Evolutionary conservation across 768 basidiomycete species (phyloP), one percentile per base, ranked within the genome.

Genomic region (Agrocybe pediades): DNA sequence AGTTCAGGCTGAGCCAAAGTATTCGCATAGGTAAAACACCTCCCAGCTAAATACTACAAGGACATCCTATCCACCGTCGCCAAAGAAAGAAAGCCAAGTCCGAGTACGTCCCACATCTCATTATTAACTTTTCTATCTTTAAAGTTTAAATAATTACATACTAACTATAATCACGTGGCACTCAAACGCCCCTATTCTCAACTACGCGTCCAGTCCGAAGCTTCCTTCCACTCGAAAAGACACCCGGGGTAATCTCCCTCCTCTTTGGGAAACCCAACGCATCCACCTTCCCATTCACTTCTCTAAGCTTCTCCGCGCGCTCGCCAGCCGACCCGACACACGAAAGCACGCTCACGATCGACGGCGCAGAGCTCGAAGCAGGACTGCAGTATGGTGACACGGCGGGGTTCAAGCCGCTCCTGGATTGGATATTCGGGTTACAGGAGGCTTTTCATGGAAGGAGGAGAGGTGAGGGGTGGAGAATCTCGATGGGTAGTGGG

Each of bases 251-350:
- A 27, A 85, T 95, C 51, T 91, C 88, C 2, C 68, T 95, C 25
- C 82, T 95, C 6, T 94, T 94, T 0, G 96, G 96, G 21, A 94
- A 95, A 69, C 96, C 96, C 6, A 95, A 96, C 63, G 79, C 86
- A 8, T 74, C 79, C 16, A 89, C 92, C n/a, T 98, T 97, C 74
- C 96, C 96, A 1, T 91, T 98, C 73, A 85, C 86, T 2, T 85
- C 87, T 0, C 74, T 98, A 60, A 85, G 80, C 51, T 84, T 91
- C 68, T 82, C 76, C 1, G 77, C 84, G 2, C 73, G 77, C 19
- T 80, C 83, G 9, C 82, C 81, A 2, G 67, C 65, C 19, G 71
- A 80, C 52, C 71, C 74, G 8, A 56, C 62, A 16, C 65, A 76
- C 47, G 81, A 85, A 24, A 71, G 73, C 2, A 66, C 76, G 0